Conservation (phyloP, 2,329 filamentous ascomycete genomes). For the Septoria linicola region DNA sequence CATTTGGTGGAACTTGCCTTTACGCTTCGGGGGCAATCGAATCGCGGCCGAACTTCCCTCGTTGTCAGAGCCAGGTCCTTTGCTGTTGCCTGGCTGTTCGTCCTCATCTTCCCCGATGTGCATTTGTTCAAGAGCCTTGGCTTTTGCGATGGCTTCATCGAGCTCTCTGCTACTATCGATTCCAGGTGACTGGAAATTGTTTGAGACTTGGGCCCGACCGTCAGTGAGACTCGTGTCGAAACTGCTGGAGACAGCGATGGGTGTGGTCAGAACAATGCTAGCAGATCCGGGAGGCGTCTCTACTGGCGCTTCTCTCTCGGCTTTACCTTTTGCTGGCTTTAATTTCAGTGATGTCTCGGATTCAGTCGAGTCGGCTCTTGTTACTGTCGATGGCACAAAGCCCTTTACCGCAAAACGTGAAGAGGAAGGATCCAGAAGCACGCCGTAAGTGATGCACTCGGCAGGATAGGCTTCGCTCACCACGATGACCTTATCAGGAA, state of each 20-base stretch:
- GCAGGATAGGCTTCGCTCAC: constrained; percentile 47
- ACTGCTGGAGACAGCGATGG: not conserved
- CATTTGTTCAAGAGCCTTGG: constrained; percentile 60
- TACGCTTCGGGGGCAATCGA: constrained; percentile 24
- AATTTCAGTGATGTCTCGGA: constrained; percentile 48
- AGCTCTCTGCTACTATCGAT: constrained; percentile 53
- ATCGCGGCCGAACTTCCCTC: constrained; percentile 9
- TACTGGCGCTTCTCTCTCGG: constrained; percentile 39
- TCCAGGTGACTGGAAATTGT: constrained; percentile 9
- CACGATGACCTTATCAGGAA: constrained; percentile 55
- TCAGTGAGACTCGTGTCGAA: not conserved
- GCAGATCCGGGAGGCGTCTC: constrained; percentile 43
- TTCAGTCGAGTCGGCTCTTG: constrained; percentile 18
- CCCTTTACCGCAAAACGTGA: constrained; percentile 56
- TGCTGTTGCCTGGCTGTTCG: constrained; percentile 32
- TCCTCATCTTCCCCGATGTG: constrained; percentile 44
- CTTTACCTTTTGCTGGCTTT: constrained; percentile 47
- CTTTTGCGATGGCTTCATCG: constrained; percentile 62
- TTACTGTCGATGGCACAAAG: constrained; percentile 1
- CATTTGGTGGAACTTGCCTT: constrained; percentile 25
- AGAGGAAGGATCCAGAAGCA: constrained; percentile 54
- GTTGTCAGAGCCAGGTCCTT: constrained; percentile 20
- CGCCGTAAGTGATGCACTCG: constrained; percentile 44
- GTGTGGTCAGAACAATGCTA: constrained; percentile 28
- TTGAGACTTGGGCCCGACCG: constrained; percentile 2